Percentiles rank a stretch among this genome's conserved stretches.
Conservation (phyloP, 148 eudicot species). For the Heliamphora exappendiculata region DNA sequence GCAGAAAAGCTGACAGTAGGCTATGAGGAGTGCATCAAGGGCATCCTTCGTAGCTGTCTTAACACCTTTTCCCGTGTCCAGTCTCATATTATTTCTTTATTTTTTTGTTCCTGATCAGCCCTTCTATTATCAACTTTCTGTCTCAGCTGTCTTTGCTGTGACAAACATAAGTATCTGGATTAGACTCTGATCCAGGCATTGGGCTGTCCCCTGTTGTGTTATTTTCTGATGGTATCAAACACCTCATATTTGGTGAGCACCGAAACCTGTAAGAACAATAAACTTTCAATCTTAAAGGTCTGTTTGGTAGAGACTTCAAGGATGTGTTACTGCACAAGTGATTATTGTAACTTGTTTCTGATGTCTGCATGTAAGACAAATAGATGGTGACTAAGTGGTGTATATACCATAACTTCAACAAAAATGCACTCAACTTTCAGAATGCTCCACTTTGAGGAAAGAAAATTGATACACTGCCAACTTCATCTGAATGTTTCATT, state of each 20-base stretch:
- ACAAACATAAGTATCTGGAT: background rate
- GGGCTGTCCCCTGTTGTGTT: background rate
- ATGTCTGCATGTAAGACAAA: background rate
- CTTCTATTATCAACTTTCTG: too few species aligned
- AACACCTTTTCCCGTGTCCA: background rate
- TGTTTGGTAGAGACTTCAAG: background rate
- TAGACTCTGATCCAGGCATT: background rate
- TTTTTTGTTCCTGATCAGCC: too few species aligned
- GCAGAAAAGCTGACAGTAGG: background rate
- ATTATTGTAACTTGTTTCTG: background rate
- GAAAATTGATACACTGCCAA: background rate
- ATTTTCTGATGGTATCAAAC: background rate
- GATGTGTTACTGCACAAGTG: background rate
- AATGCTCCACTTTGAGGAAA: background rate
- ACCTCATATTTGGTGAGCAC: background rate
- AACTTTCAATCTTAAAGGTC: background rate
- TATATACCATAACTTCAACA: background rate
- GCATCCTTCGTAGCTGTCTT: background rate
- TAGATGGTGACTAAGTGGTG: background rate
- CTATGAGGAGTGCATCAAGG: background rate
- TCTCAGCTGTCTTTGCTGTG: background rate
- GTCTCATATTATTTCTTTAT: background rate
- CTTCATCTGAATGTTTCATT: background rate
- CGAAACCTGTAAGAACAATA: background rate
- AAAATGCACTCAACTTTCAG: background rate